These are phyloP conservation scores for Neofusicoccum sp. DNA, from an alignment of 2,329 filamentous ascomycete genomes.

Conservation along the genomic window DNA sequence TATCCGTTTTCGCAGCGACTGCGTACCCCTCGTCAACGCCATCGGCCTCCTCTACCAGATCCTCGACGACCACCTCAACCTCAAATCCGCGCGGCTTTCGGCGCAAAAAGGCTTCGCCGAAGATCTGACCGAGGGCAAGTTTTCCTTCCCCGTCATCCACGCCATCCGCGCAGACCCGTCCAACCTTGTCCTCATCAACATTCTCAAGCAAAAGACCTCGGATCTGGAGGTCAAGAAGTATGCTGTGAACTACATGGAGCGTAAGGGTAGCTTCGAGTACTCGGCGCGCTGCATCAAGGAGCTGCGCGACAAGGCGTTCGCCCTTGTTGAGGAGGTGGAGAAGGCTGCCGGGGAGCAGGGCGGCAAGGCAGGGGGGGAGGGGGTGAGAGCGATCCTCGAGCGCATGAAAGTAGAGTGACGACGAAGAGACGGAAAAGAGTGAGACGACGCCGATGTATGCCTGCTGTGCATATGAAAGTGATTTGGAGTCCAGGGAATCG, in stretches of 20 bases:
- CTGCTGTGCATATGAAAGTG: too few species aligned
- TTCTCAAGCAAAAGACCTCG: constrained; percentile 82
- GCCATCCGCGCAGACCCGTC: constrained; percentile 74
- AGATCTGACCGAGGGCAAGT: constrained; percentile 95
- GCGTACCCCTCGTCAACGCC: constrained; percentile 78
- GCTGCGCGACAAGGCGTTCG: constrained; percentile 43
- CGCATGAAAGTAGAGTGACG: constrained; percentile 28
- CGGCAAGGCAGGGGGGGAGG: constrained; percentile 37
- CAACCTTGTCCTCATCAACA: constrained; percentile 82
- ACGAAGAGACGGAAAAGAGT: background rate
- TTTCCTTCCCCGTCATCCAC: constrained; percentile 94
- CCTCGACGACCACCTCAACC: constrained; percentile 90
- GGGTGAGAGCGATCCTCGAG: constrained; percentile 41
- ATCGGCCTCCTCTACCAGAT: constrained; percentile 88
- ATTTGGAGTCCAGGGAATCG: too few species aligned
- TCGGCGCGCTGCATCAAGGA: constrained; percentile 61
- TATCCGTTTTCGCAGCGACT: constrained; percentile 65
- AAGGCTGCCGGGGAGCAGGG: constrained; percentile 28
- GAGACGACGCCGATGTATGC: too few species aligned
- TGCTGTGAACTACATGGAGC: constrained; percentile 87
- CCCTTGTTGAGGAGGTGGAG: constrained; percentile 43
- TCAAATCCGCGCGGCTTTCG: constrained; percentile 46
- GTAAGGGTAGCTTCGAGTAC: constrained; percentile 85
- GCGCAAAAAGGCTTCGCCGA: constrained; percentile 89
- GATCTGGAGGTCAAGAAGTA: constrained; percentile 89